Evolutionary conservation across 2,329 filamentous ascomycete species (phyloP).

Genomic region (Arthrobotrys musiformis): DNA sequence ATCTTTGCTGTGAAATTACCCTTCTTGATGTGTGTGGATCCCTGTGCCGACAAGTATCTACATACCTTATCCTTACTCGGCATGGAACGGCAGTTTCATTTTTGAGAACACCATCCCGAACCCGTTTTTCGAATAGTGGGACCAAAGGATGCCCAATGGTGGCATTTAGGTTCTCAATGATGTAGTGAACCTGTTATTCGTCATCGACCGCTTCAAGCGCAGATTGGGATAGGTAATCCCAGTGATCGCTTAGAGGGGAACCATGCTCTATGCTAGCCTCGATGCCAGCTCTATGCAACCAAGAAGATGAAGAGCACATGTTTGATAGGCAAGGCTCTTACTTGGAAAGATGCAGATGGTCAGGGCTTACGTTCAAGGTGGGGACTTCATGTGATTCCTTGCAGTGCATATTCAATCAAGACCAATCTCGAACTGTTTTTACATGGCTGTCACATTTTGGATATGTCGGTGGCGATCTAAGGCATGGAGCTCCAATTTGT

Average conservation of each 20-base stretch:
- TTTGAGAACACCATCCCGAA: neutral
- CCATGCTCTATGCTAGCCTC: constrained; percentile 30
- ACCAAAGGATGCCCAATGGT: constrained; percentile 16
- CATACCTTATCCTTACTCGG: constrained; percentile 29
- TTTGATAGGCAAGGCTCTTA: constrained; percentile 23
- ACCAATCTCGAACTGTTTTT: neutral
- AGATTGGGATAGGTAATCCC: constrained; percentile 36
- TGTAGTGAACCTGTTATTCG: constrained; percentile 19
- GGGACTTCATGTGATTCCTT: constrained; percentile 43
- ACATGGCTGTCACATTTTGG: neutral
- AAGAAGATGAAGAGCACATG: constrained; percentile 7
- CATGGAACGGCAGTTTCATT: constrained; percentile 39
- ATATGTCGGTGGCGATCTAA: neutral
- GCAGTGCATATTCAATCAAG: constrained; percentile 21
- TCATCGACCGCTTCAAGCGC: constrained; percentile 35
- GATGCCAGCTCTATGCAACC: too few relatives aligned
- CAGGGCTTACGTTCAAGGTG: constrained; percentile 35
- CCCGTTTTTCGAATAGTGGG: neutral
- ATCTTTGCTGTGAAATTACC: constrained; percentile 18
- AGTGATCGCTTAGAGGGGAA: constrained; percentile 28
- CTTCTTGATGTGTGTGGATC: constrained; percentile 27
- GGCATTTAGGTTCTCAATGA: neutral
- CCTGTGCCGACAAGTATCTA: constrained; percentile 33
- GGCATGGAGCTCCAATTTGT: neutral
- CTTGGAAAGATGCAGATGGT: constrained; percentile 6